A percentile compares a stretch with the other conserved stretches of the same genome.
These are phyloP conservation scores for Colletotrichum sp. DNA, from an alignment of 2,329 filamentous ascomycete genomes.

Conservation along the genomic window DNA sequence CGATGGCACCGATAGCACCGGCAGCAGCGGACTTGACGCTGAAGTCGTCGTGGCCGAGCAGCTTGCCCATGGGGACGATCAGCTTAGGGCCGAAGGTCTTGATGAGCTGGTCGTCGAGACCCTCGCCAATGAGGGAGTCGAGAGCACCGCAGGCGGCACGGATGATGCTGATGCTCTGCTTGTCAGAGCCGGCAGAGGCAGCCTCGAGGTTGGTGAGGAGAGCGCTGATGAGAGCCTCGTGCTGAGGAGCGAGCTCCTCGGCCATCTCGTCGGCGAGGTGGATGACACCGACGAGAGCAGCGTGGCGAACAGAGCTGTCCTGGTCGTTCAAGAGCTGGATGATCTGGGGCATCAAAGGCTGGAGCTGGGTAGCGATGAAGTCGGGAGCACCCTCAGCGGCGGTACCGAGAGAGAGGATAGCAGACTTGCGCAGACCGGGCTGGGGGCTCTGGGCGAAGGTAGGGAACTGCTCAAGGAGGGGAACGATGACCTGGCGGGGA, in stretches of 20 bases:
- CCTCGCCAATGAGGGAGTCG: slow-evolving; percentile 89
- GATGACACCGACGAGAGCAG: slow-evolving; percentile 85
- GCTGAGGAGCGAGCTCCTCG: slow-evolving; percentile 86
- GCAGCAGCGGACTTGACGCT: slow-evolving; percentile 91
- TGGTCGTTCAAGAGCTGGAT: slow-evolving; percentile 83
- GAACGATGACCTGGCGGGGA: slow-evolving; percentile 92
- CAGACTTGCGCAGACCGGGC: slow-evolving; percentile 83
- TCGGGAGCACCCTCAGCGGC: slow-evolving; percentile 96
- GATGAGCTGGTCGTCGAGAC: slow-evolving; percentile 81
- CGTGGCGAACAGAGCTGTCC: slow-evolving; percentile 84
- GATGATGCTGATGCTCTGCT: slow-evolving; percentile 84
- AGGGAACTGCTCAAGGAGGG: slow-evolving; percentile 85
- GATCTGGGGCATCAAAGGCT: slow-evolving; percentile 83
- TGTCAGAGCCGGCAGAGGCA: slow-evolving; percentile 71
- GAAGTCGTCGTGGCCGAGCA: slow-evolving; percentile 84
- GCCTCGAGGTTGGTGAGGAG: slow-evolving; percentile 89
- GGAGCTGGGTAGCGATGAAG: slow-evolving; percentile 93
- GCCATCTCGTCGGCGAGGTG: slow-evolving; percentile 92
- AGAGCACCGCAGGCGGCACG: slow-evolving; percentile 89
- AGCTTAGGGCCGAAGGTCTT: slow-evolving; percentile 82
- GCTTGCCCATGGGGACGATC: slow-evolving; percentile 81
- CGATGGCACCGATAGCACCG: slow-evolving; percentile 88
- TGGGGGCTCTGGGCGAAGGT: slow-evolving; percentile 78
- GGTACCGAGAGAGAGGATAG: slow-evolving; percentile 90
- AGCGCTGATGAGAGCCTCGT: slow-evolving; percentile 81